Conservation (phyloP, 768 basidiomycete species). For the Termitomyces sp. region DNA sequence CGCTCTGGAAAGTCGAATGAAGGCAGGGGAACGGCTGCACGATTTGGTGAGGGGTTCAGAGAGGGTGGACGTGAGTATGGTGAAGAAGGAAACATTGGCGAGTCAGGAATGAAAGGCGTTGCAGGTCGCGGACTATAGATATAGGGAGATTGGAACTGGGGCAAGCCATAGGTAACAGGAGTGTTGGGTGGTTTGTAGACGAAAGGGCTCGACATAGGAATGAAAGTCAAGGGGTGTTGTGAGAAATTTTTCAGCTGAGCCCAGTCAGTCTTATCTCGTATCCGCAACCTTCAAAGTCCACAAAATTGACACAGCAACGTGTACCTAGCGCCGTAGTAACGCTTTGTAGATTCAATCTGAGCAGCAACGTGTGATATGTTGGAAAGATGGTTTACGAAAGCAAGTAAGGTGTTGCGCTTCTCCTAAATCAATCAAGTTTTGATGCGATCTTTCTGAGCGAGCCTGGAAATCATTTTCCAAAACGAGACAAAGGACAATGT, state of each 20-base stretch:
- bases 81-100: neutral
- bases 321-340: neutral
- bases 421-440: neutral
- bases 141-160: slow-evolving; percentile 7
- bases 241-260: neutral
- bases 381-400: neutral
- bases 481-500: neutral
- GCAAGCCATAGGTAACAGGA: neutral
- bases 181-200: slow-evolving; percentile 2
- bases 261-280: neutral
- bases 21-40: neutral
- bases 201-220: slow-evolving; percentile 8
- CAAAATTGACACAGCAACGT: neutral
- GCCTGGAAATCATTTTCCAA: neutral
- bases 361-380: neutral
- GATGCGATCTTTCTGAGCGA: neutral
- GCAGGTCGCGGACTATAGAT: neutral
- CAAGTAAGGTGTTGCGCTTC: neutral
- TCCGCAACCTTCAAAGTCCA: neutral
- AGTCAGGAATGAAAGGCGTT: slow-evolving; percentile 11
- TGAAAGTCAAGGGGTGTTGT: neutral
- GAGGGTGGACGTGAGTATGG: slow-evolving; percentile 7
- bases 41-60: slow-evolving; percentile 3
- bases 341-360: neutral
- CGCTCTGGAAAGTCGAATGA: too few relatives aligned